A percentile compares a stretch with the other conserved stretches of the same genome.
phyloP scores from a whole-genome alignment of 306 rosid genomes.

The Vicia sativa region DNA sequence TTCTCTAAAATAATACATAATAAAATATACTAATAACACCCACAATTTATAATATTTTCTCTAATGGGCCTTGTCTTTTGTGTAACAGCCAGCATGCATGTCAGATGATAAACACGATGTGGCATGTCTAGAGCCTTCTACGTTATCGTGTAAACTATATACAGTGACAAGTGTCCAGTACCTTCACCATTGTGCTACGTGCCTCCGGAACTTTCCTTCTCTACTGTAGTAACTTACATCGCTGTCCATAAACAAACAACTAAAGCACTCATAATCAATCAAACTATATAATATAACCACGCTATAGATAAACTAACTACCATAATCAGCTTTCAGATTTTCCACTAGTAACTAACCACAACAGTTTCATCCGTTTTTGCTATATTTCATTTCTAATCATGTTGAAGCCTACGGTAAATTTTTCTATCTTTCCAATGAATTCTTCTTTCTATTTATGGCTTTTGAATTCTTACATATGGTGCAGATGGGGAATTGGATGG shows the following conservation, averaged over 20 bases:
- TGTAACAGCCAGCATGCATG: no score
- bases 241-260: background rate
- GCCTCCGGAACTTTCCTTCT: conserved; percentile 43
- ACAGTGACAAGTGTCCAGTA: conserved; percentile 31
- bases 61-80: no score
- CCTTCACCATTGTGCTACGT: conserved; percentile 36
- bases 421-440: background rate
- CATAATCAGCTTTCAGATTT: background rate
- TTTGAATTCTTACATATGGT: background rate
- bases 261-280: background rate
- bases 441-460: background rate
- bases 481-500: conserved; percentile 52
- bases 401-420: conserved; percentile 55
- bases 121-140: conserved; percentile 42
- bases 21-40: no score
- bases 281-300: conserved; percentile 22
- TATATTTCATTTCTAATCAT: conserved; percentile 29
- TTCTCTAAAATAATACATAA: no score
- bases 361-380: background rate
- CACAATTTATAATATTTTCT: no score
- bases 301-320: conserved; percentile 12
- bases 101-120: conserved; percentile 17
- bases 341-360: background rate
- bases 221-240: conserved; percentile 12
- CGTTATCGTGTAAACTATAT: background rate